Conservation (phyloP, 2,329 filamentous ascomycete genomes). For the Aspergillus sergii region DNA sequence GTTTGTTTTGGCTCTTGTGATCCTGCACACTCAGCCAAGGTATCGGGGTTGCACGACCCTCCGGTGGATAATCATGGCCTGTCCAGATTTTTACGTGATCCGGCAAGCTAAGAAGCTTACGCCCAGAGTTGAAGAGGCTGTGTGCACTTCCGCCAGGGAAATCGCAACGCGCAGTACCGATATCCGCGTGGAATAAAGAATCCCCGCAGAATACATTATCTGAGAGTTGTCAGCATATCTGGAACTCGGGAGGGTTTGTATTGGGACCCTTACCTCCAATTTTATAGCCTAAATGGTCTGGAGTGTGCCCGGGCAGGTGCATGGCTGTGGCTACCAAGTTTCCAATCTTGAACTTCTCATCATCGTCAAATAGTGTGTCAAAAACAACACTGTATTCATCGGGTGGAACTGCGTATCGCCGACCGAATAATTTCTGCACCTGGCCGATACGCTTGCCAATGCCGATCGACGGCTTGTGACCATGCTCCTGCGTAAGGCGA, state of each 20-base stretch:
- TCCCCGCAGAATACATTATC: constrained; percentile 57
- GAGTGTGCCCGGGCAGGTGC: constrained; percentile 65
- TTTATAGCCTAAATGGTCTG: constrained; percentile 64
- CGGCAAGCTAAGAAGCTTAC: constrained; percentile 47
- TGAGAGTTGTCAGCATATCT: constrained; percentile 28
- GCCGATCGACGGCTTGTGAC: constrained; percentile 49
- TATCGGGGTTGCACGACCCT: constrained; percentile 35
- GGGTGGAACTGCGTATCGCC: constrained; percentile 51
- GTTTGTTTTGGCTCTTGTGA: constrained; percentile 53
- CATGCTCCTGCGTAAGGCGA: constrained; percentile 41
- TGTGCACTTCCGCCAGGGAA: constrained; percentile 56
- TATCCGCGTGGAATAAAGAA: constrained; percentile 56
- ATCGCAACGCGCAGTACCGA: constrained; percentile 58
- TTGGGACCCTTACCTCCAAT: constrained; percentile 47
- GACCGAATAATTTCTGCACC: constrained; percentile 57
- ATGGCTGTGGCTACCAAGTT: constrained; percentile 51
- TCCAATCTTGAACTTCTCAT: constrained; percentile 59
- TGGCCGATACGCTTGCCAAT: constrained; percentile 60
- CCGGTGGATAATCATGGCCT: constrained; percentile 58
- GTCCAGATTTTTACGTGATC: constrained; percentile 54
- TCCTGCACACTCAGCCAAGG: constrained; percentile 51
- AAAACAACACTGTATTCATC: constrained; percentile 55
- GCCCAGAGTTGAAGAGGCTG: constrained; percentile 49
- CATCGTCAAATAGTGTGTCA: constrained; percentile 58
- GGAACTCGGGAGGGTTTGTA: not conserved